These are phyloP conservation scores for Tetrahymena borealis DNA, from an alignment of 73 alveolate genomes.

Conservation along the genomic window DNA sequence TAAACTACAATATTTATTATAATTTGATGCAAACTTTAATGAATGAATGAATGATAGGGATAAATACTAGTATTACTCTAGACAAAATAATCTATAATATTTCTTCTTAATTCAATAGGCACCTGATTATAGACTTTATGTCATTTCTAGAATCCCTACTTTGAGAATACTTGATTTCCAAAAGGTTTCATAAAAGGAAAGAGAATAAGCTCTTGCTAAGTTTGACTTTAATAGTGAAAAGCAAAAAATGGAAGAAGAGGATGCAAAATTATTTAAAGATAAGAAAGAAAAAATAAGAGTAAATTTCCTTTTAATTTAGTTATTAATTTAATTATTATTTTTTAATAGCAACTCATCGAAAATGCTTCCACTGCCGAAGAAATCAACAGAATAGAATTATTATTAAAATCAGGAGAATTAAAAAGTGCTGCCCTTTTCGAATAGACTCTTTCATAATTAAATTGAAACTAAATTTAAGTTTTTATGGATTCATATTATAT, in stretches of 20 bases:
- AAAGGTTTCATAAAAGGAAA: neutral
- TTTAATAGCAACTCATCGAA: neutral
- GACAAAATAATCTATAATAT: too few relatives aligned
- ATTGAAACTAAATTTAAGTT: neutral
- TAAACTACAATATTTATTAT: too few relatives aligned
- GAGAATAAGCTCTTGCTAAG: neutral
- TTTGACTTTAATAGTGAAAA: neutral
- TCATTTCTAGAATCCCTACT: constrained; percentile 22
- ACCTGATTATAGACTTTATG: constrained; percentile 28
- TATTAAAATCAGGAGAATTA: neutral
- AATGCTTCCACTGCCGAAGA: neutral
- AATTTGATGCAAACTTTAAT: too few relatives aligned
- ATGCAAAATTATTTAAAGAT: neutral
- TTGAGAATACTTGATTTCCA: constrained; percentile 28
- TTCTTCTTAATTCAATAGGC: too few relatives aligned
- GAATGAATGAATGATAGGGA: too few relatives aligned
- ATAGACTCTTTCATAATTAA: neutral
- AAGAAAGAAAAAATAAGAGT: neutral
- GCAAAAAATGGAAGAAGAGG: neutral
- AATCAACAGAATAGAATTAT: neutral
- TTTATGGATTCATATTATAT: too few relatives aligned
- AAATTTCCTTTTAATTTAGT: neutral
- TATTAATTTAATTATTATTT: neutral
- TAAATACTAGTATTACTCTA: too few relatives aligned
- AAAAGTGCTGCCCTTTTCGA: neutral